Evolutionary conservation across 768 basidiomycete species (phyloP).

Genomic region (Galerina marginata): DNA sequence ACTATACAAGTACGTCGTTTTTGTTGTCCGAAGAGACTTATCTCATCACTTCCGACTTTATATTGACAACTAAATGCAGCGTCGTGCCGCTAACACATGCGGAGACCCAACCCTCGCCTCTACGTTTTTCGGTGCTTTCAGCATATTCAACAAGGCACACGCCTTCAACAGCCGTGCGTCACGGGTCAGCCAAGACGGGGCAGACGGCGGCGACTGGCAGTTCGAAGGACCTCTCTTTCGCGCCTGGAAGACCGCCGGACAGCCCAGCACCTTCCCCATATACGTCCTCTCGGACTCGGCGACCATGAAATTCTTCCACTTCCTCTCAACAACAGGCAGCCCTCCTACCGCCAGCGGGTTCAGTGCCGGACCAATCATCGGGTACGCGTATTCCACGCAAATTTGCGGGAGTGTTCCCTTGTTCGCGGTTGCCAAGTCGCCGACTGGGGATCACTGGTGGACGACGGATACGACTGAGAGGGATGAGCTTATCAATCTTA

Average conservation of each 20-base stretch:
- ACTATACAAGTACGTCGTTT: too few species aligned
- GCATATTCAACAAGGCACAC: too few species aligned
- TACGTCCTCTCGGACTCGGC: background rate
- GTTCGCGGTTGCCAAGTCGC: background rate
- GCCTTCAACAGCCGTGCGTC: too few species aligned
- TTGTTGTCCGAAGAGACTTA: too few species aligned
- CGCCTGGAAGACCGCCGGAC: background rate
- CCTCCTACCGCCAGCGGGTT: background rate
- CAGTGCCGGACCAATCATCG: background rate
- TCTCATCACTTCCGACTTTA: too few species aligned
- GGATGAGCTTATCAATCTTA: background rate
- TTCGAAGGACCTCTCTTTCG: background rate
- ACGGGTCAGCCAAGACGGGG: background rate
- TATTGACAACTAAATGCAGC: too few species aligned
- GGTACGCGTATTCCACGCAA: background rate
- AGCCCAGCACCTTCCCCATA: background rate
- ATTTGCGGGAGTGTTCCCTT: background rate
- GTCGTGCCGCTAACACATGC: too few species aligned
- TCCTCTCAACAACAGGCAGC: background rate
- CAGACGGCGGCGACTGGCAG: background rate
- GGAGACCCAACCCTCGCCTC: too few species aligned
- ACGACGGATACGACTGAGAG: background rate
- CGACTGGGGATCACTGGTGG: background rate
- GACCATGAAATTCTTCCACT: background rate
- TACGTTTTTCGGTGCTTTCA: too few species aligned